Evolutionary conservation across 2,329 filamentous ascomycete genomes (phyloP).

Genomic region (Colletotrichum sidae): DNA sequence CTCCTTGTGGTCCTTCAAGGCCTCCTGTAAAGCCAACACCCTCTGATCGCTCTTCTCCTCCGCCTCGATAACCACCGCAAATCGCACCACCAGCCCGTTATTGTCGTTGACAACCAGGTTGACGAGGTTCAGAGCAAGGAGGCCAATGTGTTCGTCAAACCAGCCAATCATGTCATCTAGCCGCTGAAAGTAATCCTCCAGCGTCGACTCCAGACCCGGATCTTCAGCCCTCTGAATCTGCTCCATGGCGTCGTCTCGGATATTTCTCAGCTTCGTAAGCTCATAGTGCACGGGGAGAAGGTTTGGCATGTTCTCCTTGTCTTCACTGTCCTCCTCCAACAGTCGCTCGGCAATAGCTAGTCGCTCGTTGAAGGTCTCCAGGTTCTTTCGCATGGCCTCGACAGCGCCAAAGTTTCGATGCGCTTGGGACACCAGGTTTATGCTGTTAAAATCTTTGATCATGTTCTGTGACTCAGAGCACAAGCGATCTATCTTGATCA

Average conservation of each 20-base stretch:
- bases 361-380: slow-evolving; percentile 87
- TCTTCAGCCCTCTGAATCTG: slow-evolving; percentile 87
- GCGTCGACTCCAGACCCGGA: slow-evolving; percentile 78
- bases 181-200: slow-evolving; percentile 89
- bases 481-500: slow-evolving; percentile 97
- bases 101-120: slow-evolving; percentile 88
- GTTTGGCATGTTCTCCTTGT: slow-evolving; percentile 92
- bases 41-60: slow-evolving; percentile 97
- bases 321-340: slow-evolving; percentile 84
- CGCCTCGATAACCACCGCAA: slow-evolving; percentile 92
- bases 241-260: slow-evolving; percentile 95
- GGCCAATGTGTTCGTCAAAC: slow-evolving; percentile 95
- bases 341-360: slow-evolving; percentile 81
- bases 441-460: slow-evolving; percentile 95
- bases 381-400: slow-evolving; percentile 90
- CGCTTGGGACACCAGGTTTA: slow-evolving; percentile 91
- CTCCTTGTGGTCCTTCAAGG: slow-evolving; percentile 94
- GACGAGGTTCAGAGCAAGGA: slow-evolving; percentile 90
- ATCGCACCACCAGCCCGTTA: slow-evolving; percentile 86
- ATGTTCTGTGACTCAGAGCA: slow-evolving; percentile 98
- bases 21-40: slow-evolving; percentile 91
- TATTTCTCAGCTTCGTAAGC: slow-evolving; percentile 90
- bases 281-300: slow-evolving; percentile 91
- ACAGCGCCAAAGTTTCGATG: slow-evolving; percentile 97
- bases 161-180: slow-evolving; percentile 90